phyloP scores from a whole-genome alignment of 140 eudicot species.

The Flaveria floridana region DNA sequence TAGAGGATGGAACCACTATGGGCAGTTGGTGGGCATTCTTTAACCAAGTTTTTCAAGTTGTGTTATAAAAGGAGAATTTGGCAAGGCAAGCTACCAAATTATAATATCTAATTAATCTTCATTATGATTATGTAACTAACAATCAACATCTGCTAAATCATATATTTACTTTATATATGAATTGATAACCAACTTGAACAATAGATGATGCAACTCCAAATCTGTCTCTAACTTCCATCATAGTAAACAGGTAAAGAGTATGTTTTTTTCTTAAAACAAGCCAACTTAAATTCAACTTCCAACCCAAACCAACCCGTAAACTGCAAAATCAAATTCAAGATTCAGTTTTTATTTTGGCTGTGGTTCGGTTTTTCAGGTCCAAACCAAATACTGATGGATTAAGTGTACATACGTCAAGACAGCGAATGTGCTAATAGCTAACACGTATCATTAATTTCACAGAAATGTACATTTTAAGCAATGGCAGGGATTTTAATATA shows the following conservation, averaged over 20 bases:
- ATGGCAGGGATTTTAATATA: no score
- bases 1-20: slow-evolving; percentile 61
- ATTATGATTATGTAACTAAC: not conserved
- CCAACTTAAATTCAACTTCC: not conserved
- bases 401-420: not conserved
- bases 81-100: slow-evolving; percentile 30
- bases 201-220: not conserved
- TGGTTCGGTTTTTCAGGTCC: not conserved
- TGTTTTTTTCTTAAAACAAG: not conserved
- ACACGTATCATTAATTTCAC: no score
- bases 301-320: not conserved
- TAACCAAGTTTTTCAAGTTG: slow-evolving; percentile 32
- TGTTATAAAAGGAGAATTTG: not conserved
- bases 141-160: slow-evolving; percentile 4
- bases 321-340: not conserved
- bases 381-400: not conserved
- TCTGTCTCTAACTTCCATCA: not conserved
- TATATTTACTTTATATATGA: slow-evolving; percentile 21
- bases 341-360: not conserved
- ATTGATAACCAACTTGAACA: slow-evolving; percentile 28
- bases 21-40: slow-evolving; percentile 49
- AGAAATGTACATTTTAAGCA: no score
- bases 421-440: no score
- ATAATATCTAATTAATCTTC: not conserved
- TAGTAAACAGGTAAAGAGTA: not conserved